Percentiles rank a stretch among this genome's conserved stretches.
These are phyloP conservation scores for Quercus parvula DNA, from an alignment of 306 rosid genomes.

Conservation along the genomic window DNA sequence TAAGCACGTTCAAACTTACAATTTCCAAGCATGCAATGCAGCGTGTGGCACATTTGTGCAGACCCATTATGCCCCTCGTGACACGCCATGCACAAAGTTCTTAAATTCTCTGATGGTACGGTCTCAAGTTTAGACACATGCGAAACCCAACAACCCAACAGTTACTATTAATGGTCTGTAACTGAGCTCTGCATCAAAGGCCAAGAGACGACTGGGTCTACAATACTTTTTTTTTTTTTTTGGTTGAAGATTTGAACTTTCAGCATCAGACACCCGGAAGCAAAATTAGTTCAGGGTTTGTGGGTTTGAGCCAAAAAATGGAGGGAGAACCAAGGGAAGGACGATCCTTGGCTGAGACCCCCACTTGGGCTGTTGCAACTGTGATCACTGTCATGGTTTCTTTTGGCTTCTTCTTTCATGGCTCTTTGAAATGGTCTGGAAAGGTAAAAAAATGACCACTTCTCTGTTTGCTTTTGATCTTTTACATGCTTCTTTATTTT, in stretches of 20 bases:
- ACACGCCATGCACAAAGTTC: slow-evolving; percentile 42
- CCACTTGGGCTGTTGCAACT: slow-evolving; percentile 85
- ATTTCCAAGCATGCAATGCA: background rate
- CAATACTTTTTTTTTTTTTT: background rate
- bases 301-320: slow-evolving; percentile 39
- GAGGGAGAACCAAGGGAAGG: slow-evolving; percentile 39
- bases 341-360: slow-evolving; percentile 72
- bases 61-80: slow-evolving; percentile 33
- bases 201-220: background rate
- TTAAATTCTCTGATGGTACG: slow-evolving; percentile 17
- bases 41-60: slow-evolving; percentile 24
- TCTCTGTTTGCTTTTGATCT: background rate
- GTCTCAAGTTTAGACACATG: slow-evolving; percentile 29
- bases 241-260: background rate
- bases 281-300: slow-evolving; percentile 8
- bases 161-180: slow-evolving; percentile 27
- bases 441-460: slow-evolving; percentile 37
- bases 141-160: slow-evolving; percentile 32
- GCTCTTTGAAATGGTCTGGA: slow-evolving; percentile 39
- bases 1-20: background rate
- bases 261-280: background rate
- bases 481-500: background rate
- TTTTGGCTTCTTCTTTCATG: slow-evolving; percentile 55
- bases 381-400: slow-evolving; percentile 63
- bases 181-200: slow-evolving; percentile 16